Evolutionary conservation across 495 filamentous ascomycete species (phyloP).

Genomic region (Penicillium odoratum): DNA sequence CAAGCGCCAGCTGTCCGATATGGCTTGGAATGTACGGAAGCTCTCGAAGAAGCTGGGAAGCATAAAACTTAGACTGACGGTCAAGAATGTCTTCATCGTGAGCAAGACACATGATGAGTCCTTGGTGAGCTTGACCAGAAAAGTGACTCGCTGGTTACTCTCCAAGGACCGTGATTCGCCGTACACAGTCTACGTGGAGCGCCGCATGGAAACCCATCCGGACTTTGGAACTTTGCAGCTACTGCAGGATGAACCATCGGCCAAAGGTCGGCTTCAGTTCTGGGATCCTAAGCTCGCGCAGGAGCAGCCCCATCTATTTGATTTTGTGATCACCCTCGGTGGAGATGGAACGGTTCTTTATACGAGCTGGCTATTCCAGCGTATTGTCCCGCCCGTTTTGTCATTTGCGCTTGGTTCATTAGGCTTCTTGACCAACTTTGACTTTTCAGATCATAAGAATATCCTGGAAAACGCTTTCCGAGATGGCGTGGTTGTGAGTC

Average conservation of each 20-base stretch:
- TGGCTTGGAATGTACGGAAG: slow-evolving; percentile 93
- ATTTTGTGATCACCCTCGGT: slow-evolving; percentile 92
- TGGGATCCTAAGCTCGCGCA: slow-evolving; percentile 81
- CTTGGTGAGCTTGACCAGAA: slow-evolving; percentile 74
- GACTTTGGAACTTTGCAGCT: slow-evolving; percentile 69
- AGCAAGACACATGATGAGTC: slow-evolving; percentile 85
- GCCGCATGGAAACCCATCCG: slow-evolving; percentile 65
- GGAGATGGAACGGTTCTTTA: slow-evolving; percentile 96
- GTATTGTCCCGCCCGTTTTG: slow-evolving; percentile 91
- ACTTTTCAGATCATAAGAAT: slow-evolving; percentile 71
- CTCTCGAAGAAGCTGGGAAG: slow-evolving; percentile 81
- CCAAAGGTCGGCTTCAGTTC: slow-evolving; percentile 65
- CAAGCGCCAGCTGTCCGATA: slow-evolving; percentile 89
- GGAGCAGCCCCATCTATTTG: slow-evolving; percentile 80
- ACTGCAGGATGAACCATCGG: slow-evolving; percentile 54
- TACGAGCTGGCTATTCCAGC: slow-evolving; percentile 94
- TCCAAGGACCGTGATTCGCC: slow-evolving; percentile 63
- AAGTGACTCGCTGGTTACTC: slow-evolving; percentile 84
- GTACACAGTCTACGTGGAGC: slow-evolving; percentile 80
- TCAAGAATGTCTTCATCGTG: slow-evolving; percentile 81
- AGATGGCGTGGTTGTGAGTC: slow-evolving; percentile 84
- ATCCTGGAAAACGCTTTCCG: slow-evolving; percentile 71
- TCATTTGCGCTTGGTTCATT: slow-evolving; percentile 90
- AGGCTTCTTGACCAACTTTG: slow-evolving; percentile 95
- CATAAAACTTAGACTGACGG: slow-evolving; percentile 74